These are phyloP conservation scores for Phlyctochytrium bullatum DNA, from an alignment of 192 early-diverging fungal species.

Conservation along the genomic window DNA sequence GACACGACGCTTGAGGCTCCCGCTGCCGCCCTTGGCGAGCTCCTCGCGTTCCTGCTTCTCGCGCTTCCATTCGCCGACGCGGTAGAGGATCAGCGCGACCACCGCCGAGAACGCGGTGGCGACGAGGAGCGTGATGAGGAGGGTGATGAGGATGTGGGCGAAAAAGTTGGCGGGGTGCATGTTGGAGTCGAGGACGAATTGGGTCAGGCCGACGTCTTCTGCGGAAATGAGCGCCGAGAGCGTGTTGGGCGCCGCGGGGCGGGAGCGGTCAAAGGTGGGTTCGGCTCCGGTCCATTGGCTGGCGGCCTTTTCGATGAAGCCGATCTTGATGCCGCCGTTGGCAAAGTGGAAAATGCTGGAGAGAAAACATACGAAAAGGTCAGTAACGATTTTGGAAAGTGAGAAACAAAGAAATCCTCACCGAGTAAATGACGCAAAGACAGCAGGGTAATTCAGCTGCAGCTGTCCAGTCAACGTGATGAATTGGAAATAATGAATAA, in stretches of 20 bases:
- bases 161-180: neutral
- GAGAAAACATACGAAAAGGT: neutral
- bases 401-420: neutral
- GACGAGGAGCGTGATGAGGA: neutral
- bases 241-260: neutral
- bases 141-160: neutral
- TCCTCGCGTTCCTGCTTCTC: conserved; percentile 1
- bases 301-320: neutral
- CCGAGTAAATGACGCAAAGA: neutral
- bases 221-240: neutral
- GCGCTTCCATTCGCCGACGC: neutral
- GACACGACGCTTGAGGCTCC: no score
- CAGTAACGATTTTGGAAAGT: neutral
- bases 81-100: neutral
- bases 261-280: neutral
- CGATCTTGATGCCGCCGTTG: neutral
- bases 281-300: neutral
- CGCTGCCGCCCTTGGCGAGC: neutral
- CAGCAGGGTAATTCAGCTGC: conserved; percentile 5
- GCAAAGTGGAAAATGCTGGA: conserved; percentile 5
- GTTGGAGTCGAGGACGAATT: neutral
- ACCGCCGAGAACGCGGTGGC: neutral
- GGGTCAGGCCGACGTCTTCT: neutral
- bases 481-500: conserved; percentile 6
- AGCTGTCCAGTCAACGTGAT: conserved; percentile 8